These are phyloP conservation scores for Yarrowia deformans DNA, from an alignment of 805 yeast genomes.

Conservation along the genomic window DNA sequence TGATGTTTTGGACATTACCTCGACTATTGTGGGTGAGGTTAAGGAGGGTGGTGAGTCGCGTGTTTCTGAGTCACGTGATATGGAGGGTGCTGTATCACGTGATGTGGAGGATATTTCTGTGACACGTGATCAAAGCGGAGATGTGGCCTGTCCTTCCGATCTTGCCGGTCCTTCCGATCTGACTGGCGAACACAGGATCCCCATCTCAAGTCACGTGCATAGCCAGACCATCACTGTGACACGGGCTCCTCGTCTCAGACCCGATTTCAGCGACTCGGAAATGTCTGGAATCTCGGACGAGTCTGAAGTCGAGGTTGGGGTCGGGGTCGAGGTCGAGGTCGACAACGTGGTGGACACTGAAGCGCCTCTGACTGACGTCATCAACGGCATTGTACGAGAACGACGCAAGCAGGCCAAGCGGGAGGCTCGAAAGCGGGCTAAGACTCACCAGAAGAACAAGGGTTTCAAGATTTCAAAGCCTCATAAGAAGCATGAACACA, in stretches of 20 bases:
- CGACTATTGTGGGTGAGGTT: not conserved
- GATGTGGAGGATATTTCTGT: too few relatives aligned
- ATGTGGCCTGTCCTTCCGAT: too few relatives aligned
- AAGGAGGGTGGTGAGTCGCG: not conserved
- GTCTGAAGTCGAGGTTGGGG: conserved; percentile 9
- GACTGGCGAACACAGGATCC: too few relatives aligned
- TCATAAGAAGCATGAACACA: conserved; percentile 13
- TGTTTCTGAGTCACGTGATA: not conserved
- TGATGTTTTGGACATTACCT: not conserved
- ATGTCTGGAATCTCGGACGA: conserved; percentile 33
- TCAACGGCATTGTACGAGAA: conserved; percentile 22
- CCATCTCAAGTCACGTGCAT: not conserved
- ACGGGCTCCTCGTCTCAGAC: not conserved
- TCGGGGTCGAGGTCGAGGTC: not conserved
- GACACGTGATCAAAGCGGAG: not conserved
- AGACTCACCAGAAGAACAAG: conserved; percentile 1
- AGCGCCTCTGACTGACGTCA: conserved; percentile 25
- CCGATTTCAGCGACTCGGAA: conserved; percentile 19
- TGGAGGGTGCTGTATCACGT: not conserved
- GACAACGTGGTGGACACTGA: conserved; percentile 1
- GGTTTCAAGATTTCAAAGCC: conserved; percentile 31
- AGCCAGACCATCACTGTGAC: conserved; percentile 1
- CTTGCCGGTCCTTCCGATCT: too few relatives aligned
- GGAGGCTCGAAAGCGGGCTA: conserved; percentile 9
- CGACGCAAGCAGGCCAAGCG: conserved; percentile 22